Conservation (phyloP, 2,329 filamentous ascomycete genomes). For the Exophiala aquamarina region DNA sequence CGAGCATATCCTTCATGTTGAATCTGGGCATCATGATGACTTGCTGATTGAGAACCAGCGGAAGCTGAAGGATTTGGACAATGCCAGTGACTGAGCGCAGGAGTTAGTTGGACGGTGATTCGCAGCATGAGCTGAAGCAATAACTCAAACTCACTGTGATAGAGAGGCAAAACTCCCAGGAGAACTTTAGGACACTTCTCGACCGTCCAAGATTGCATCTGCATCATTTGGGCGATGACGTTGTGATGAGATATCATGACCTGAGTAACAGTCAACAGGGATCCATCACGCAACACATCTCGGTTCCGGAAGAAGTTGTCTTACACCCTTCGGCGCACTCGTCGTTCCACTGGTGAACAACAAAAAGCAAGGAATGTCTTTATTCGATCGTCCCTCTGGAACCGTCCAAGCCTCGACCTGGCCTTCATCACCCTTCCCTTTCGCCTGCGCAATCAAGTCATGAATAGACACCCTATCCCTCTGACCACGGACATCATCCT, state of each 20-base stretch:
- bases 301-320: too few relatives aligned
- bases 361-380: conserved; percentile 44
- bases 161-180: conserved; percentile 14
- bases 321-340: conserved; percentile 77
- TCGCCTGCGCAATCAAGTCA: conserved; percentile 32
- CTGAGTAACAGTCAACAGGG: too few relatives aligned
- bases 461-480: conserved; percentile 30
- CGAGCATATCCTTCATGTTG: conserved; percentile 17
- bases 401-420: conserved; percentile 52
- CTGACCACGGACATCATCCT: conserved; percentile 45
- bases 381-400: conserved; percentile 52
- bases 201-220: conserved; percentile 9
- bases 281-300: too few relatives aligned
- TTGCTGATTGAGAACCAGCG: conserved; percentile 13
- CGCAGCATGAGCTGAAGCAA: too few relatives aligned
- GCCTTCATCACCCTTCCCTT: conserved; percentile 35
- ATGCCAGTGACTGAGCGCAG: conserved; percentile 17
- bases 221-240: conserved; percentile 17
- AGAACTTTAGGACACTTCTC: conserved; percentile 6
- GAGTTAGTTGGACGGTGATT: too few relatives aligned
- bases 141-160: conserved; percentile 11
- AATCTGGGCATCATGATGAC: conserved; percentile 19
- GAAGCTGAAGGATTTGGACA: conserved; percentile 14
- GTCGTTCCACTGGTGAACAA: conserved; percentile 77
- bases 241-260: conserved; percentile 21